Conservation (phyloP, 108 stramenopile genomes). For the Seminavis robusta region DNA sequence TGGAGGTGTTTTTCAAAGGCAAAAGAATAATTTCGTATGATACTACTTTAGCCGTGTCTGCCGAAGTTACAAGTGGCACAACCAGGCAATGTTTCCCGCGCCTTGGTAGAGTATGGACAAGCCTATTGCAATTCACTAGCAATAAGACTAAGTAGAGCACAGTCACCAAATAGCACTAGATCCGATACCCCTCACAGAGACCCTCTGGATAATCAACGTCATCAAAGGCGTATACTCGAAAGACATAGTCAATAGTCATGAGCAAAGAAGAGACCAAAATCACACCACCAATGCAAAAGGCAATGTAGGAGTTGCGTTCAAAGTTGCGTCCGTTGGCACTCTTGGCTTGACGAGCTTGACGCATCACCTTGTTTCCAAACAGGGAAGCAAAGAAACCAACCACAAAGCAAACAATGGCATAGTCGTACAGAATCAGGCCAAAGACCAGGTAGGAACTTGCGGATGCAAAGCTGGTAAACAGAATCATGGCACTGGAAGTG, state of each 20-base stretch:
- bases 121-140: no score
- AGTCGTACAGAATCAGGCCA: constrained; percentile 82
- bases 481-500: constrained; percentile 89
- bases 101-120: no score
- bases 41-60: no score
- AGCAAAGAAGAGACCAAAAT: constrained; percentile 79
- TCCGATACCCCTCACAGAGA: constrained; percentile 37
- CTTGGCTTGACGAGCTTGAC: constrained; percentile 22
- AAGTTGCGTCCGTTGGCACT: constrained; percentile 46
- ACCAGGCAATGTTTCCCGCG: no score
- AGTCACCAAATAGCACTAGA: no score
- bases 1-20: constrained; percentile 75
- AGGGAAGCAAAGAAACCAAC: constrained; percentile 83
- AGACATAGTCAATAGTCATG: constrained; percentile 76
- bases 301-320: constrained; percentile 91
- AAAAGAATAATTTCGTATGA: no score
- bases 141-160: no score
- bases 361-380: constrained; percentile 87
- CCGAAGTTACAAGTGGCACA: no score
- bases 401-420: constrained; percentile 74
- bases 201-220: constrained; percentile 18
- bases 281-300: constrained; percentile 92
- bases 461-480: constrained; percentile 88
- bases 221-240: constrained; percentile 18
- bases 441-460: constrained; percentile 94